Conservation (phyloP, 179 eudicot species). For the Nepenthes alata region DNA sequence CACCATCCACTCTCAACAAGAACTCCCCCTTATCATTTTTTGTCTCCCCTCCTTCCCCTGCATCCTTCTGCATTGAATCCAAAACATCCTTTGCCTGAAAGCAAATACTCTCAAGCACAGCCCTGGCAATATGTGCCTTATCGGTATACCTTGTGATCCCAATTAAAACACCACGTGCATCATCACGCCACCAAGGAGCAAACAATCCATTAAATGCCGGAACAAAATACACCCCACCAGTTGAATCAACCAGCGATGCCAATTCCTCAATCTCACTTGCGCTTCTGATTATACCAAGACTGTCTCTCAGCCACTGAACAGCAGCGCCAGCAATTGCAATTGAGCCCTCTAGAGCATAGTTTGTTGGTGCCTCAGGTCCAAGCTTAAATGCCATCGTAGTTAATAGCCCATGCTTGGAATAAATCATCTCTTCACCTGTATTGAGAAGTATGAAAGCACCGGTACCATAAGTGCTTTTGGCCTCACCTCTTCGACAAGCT, state of each 20-base stretch:
- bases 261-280: slow-evolving; percentile 82
- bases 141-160: slow-evolving; percentile 90
- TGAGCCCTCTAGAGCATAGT: slow-evolving; percentile 92
- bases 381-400: slow-evolving; percentile 83
- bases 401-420: slow-evolving; percentile 67
- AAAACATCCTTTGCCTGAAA: slow-evolving; percentile 94
- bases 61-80: slow-evolving; percentile 94
- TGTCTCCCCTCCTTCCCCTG: slow-evolving; percentile 44
- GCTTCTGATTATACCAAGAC: slow-evolving; percentile 61
- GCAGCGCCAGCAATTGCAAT: slow-evolving; percentile 99
- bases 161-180: slow-evolving; percentile 88
- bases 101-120: slow-evolving; percentile 95
- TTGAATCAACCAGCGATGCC: slow-evolving; percentile 60
- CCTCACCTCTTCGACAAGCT: slow-evolving; percentile 81
- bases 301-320: slow-evolving; percentile 96
- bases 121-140: slow-evolving; percentile 76
- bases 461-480: slow-evolving; percentile 94
- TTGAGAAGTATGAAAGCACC: slow-evolving; percentile 91
- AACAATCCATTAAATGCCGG: slow-evolving; percentile 94
- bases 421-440: slow-evolving; percentile 58
- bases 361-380: slow-evolving; percentile 68
- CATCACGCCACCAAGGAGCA: slow-evolving; percentile 99
- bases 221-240: slow-evolving; percentile 92
- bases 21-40: slow-evolving; percentile 63
- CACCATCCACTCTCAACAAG: slow-evolving; percentile 91